Percentiles rank a stretch among this genome's conserved stretches.
Evolutionary conservation across 805 yeast genomes (phyloP).

Genomic region (Sugiyamaella marilandica): DNA sequence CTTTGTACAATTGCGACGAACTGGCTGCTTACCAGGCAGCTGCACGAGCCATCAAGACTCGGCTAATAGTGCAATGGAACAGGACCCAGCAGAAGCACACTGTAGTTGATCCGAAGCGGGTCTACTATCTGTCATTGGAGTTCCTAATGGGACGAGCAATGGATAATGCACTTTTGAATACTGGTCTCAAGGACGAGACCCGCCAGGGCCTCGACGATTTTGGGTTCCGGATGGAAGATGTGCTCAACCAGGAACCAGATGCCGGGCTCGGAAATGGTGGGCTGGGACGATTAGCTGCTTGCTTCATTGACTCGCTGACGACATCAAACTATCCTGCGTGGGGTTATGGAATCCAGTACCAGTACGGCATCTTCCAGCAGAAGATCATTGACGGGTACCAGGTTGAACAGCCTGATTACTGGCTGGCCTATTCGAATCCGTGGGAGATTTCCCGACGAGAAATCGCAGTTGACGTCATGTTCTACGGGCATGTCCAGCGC

Average conservation of each 20-base stretch:
- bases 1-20: conserved; percentile 85
- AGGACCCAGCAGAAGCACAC: conserved; percentile 90
- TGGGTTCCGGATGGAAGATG: conserved; percentile 85
- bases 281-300: conserved; percentile 89
- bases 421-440: conserved; percentile 85
- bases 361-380: conserved; percentile 90
- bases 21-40: conserved; percentile 92
- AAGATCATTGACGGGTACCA: conserved; percentile 87
- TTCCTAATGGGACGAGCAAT: conserved; percentile 92
- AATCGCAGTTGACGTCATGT: conserved; percentile 84
- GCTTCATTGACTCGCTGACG: conserved; percentile 84
- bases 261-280: conserved; percentile 97
- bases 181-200: conserved; percentile 60
- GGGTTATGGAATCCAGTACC: conserved; percentile 94
- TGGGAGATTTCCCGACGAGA: conserved; percentile 90
- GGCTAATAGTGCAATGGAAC: conserved; percentile 81
- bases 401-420: conserved; percentile 90
- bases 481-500: conserved; percentile 74
- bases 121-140: conserved; percentile 82
- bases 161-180: conserved; percentile 87
- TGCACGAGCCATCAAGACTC: conserved; percentile 72
- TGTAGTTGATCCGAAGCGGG: conserved; percentile 73
- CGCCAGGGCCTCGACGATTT: conserved; percentile 56
- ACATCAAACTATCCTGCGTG: conserved; percentile 87
- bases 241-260: conserved; percentile 82